A percentile compares a stretch with the other conserved stretches of the same genome.
Evolutionary conservation across 73 alveolate species (phyloP).

Genomic region (Paramecium caudatum): DNA sequence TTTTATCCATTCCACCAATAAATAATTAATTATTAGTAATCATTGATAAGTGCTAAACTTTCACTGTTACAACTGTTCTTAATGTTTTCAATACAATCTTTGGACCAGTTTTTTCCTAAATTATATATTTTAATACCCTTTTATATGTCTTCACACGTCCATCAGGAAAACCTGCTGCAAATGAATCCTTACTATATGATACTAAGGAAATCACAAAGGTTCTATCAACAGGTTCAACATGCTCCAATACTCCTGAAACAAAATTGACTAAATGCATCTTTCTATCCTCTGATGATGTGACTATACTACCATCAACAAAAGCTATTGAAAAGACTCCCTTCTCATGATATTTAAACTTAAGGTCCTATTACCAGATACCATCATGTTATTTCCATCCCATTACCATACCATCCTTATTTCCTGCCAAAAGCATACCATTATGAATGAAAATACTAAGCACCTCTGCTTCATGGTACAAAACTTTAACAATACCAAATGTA

Average conservation of each 20-base stretch:
- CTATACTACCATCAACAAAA: slow-evolving; percentile 4
- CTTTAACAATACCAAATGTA: background rate
- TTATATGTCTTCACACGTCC: slow-evolving; percentile 65
- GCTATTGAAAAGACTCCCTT: slow-evolving; percentile 22
- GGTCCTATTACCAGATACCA: slow-evolving; percentile 28
- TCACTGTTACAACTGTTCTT: slow-evolving; percentile 14
- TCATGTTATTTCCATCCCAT: slow-evolving; percentile 51
- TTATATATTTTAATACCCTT: slow-evolving; percentile 17
- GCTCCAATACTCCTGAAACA: background rate
- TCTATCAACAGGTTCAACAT: slow-evolving; percentile 52
- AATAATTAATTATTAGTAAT: background rate
- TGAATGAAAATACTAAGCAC: background rate
- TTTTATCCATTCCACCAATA: slow-evolving; percentile 27
- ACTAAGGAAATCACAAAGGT: slow-evolving; percentile 55
- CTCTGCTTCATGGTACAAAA: slow-evolving; percentile 53
- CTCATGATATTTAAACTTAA: slow-evolving; percentile 13
- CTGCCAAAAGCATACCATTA: background rate
- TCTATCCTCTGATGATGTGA: slow-evolving; percentile 62
- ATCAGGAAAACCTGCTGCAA: slow-evolving; percentile 68
- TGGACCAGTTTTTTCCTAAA: slow-evolving; percentile 44
- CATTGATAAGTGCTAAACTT: slow-evolving; percentile 1
- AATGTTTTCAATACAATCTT: background rate
- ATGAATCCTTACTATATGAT: slow-evolving; percentile 7
- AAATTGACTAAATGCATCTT: slow-evolving; percentile 17
- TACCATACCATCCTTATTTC: slow-evolving; percentile 11